Evolutionary conservation across 441 rosid species (phyloP), one percentile per base, ranked within the genome.

Genomic region (Populus hybrid): DNA sequence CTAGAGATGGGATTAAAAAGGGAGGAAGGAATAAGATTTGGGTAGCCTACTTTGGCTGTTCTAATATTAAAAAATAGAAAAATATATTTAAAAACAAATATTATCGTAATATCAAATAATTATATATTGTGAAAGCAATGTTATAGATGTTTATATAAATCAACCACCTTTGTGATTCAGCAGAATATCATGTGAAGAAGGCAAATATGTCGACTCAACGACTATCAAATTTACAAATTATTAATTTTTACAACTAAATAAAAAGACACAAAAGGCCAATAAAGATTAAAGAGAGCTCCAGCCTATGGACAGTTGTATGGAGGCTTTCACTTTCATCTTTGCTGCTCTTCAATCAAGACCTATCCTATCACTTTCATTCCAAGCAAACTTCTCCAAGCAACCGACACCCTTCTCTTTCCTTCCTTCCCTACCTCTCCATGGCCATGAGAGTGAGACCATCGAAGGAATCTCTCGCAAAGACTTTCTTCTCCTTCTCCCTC

Each of bases 381-480:
- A 81, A 69, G 83, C 84, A 75, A 81, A 81, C 76, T 79, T 63
- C 35, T 1, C 42, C 87, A 85, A 86, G 90, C 76, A 86, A 83
- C 81, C 81, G 5, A 74, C 78, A 21, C 71, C 18, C 14, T 61
- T 32, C 77, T 57, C 54, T 26, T 6, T 21, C 66, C 63, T 42
- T 46, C 46, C 18, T n/a, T 71, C 3, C 14, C 64, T 8, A 3
- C 10, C 38, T 14, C 69, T 16, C 23, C 65, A 61, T 61, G 65
- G 66, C 34, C 71, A 34, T 57, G n/a, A 28, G 74, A 71, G 36
- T 21, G 42, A 34, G 80, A 46, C 70, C 36, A 11, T 71, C 72
- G 24, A 50, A 72, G 71, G 77, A 74, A 77, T 75, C 81, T 69
- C 14, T 23, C 8, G 8, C 68, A 1, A n/a, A 46, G 23, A 21